These are phyloP conservation scores for Fusarium citri DNA, from an alignment of 2,329 filamentous ascomycete genomes.

Conservation along the genomic window DNA sequence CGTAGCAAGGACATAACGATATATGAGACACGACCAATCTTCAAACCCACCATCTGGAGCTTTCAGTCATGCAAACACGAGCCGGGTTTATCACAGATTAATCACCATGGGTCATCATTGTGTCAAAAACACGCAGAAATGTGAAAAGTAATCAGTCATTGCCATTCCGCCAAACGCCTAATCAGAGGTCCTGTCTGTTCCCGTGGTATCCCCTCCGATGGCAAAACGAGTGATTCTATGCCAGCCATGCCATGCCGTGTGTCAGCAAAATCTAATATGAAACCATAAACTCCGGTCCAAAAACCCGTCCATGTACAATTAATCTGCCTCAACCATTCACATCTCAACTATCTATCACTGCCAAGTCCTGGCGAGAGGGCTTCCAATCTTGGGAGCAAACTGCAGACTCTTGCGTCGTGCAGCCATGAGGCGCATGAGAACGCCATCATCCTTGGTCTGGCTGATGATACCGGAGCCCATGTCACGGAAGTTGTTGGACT, in stretches of 20 bases:
- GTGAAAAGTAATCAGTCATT: slow-evolving; percentile 24
- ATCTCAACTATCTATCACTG: slow-evolving; percentile 38
- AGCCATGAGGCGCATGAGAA: slow-evolving; percentile 74
- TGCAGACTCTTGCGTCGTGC: slow-evolving; percentile 82
- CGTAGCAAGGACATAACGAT: background rate
- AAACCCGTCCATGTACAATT: slow-evolving; percentile 31
- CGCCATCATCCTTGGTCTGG: slow-evolving; percentile 65
- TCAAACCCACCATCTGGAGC: background rate
- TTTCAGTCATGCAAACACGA: background rate
- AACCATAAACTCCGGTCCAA: slow-evolving; percentile 30
- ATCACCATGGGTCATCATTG: slow-evolving; percentile 20
- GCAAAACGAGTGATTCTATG: slow-evolving; percentile 42
- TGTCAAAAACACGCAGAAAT: slow-evolving; percentile 2
- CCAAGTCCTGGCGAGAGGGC: slow-evolving; percentile 74
- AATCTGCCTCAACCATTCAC: slow-evolving; percentile 2
- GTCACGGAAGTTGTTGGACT: slow-evolving; percentile 54
- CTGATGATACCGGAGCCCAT: slow-evolving; percentile 60
- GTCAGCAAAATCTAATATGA: slow-evolving; percentile 22
- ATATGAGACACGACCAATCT: background rate
- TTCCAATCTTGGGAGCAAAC: slow-evolving; percentile 80
- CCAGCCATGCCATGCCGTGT: slow-evolving; percentile 28
- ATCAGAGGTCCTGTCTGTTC: slow-evolving; percentile 37
- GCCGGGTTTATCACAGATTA: background rate
- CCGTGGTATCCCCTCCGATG: slow-evolving; percentile 40
- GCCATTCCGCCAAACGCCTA: slow-evolving; percentile 35